Percentiles rank a stretch among this genome's conserved stretches.
Conservation (phyloP, 768 basidiomycete genomes). For the Megacollybia marginata region DNA sequence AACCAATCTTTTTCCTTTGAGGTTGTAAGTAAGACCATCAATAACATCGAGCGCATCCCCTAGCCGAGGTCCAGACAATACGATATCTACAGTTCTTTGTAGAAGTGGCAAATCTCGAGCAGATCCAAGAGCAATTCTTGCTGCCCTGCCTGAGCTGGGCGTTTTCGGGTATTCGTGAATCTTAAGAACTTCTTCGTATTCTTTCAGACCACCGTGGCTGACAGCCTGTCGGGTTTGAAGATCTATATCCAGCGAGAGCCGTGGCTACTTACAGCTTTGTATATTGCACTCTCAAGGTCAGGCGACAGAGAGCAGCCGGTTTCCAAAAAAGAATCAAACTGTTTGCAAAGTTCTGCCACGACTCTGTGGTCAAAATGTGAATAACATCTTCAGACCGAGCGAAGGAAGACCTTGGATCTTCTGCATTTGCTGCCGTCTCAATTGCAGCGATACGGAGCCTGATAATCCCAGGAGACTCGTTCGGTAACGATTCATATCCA, state of each 20-base stretch:
- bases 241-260: constrained; percentile 1
- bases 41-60: constrained; percentile 65
- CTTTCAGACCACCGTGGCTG: constrained; percentile 62
- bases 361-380: constrained; percentile 36
- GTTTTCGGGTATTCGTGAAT: constrained; percentile 70
- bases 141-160: constrained; percentile 66
- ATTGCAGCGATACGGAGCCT: constrained; percentile 9
- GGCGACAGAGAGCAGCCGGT: constrained; percentile 72
- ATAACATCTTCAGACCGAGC: background rate
- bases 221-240: constrained; percentile 42
- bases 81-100: constrained; percentile 55
- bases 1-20: constrained; percentile 42
- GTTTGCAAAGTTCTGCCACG: constrained; percentile 59
- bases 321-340: constrained; percentile 65
- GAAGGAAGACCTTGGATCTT: constrained; percentile 22
- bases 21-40: constrained; percentile 49
- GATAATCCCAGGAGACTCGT: constrained; percentile 61
- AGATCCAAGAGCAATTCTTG: constrained; percentile 58
- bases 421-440: constrained; percentile 5
- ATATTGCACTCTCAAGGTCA: constrained; percentile 62
- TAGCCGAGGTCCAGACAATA: constrained; percentile 44
- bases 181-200: constrained; percentile 66
- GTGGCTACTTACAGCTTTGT: constrained; percentile 34
- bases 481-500: constrained; percentile 65
- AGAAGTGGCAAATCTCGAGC: constrained; percentile 50